These are phyloP conservation scores for Kodamaea neixiangensis DNA, from an alignment of 805 yeast species.

Conservation along the genomic window DNA sequence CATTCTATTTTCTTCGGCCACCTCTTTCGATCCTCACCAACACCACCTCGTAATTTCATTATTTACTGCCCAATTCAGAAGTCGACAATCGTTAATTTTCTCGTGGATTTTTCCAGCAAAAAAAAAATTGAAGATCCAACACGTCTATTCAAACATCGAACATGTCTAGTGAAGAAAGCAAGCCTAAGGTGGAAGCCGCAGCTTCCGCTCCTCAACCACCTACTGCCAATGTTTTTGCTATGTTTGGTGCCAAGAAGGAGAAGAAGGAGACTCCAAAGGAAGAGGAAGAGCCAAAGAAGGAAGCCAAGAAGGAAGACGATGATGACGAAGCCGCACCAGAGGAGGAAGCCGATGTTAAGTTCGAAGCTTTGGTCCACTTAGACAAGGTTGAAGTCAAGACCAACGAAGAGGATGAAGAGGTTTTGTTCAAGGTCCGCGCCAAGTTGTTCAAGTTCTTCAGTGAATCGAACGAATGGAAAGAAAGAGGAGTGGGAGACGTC, in stretches of 20 bases:
- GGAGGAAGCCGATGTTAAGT: slow-evolving; percentile 84
- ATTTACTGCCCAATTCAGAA: background rate
- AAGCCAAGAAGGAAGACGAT: slow-evolving; percentile 28
- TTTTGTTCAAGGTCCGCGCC: slow-evolving; percentile 84
- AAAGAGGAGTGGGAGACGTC: slow-evolving; percentile 98
- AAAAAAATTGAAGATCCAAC: slow-evolving; percentile 6
- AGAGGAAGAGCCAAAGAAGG: slow-evolving; percentile 36
- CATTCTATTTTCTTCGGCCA: too few relatives aligned
- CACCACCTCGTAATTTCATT: background rate
- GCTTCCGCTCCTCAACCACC: slow-evolving; percentile 58
- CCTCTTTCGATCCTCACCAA: background rate
- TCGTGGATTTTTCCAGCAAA: slow-evolving; percentile 1
- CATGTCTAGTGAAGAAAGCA: slow-evolving; percentile 36
- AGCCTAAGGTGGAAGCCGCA: slow-evolving; percentile 28
- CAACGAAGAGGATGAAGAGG: slow-evolving; percentile 89
- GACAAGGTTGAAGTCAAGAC: slow-evolving; percentile 97
- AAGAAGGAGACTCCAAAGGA: slow-evolving; percentile 50
- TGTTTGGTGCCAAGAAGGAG: slow-evolving; percentile 91
- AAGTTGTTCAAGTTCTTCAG: slow-evolving; percentile 88
- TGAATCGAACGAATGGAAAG: slow-evolving; percentile 94
- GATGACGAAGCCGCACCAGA: slow-evolving; percentile 59
- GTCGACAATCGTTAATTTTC: slow-evolving; percentile 9
- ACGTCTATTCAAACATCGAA: background rate
- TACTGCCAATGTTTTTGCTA: slow-evolving; percentile 81
- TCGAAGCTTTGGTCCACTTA: slow-evolving; percentile 92